These are phyloP conservation scores for Henningerozyma blattae DNA, from an alignment of 805 yeast genomes.

Conservation along the genomic window DNA sequence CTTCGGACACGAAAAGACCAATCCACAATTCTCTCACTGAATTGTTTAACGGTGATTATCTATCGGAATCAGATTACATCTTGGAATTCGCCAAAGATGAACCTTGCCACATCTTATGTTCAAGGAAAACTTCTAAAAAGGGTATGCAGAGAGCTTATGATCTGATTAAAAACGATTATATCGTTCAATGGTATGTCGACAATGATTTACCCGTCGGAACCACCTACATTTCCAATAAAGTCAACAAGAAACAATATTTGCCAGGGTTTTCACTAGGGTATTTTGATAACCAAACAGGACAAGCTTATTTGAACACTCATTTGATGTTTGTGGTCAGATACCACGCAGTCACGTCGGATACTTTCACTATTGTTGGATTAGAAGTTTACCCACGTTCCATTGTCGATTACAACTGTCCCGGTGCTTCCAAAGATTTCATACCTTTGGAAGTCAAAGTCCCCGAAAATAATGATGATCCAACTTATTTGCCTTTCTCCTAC, in stretches of 20 bases:
- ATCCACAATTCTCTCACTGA: slow-evolving; percentile 63
- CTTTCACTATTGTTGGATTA: slow-evolving; percentile 67
- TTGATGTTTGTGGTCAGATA: slow-evolving; percentile 70
- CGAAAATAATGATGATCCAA: slow-evolving; percentile 23
- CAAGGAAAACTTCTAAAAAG: slow-evolving; percentile 39
- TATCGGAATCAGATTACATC: slow-evolving; percentile 64
- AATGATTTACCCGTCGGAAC: slow-evolving; percentile 77
- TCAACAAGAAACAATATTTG: slow-evolving; percentile 58
- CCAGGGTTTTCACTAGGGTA: slow-evolving; percentile 83
- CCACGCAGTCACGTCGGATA: slow-evolving; percentile 36
- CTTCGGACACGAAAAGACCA: slow-evolving; percentile 40
- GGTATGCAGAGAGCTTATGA: slow-evolving; percentile 46
- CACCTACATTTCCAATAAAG: slow-evolving; percentile 50
- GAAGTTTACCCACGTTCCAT: slow-evolving; percentile 84
- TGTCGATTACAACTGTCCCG: slow-evolving; percentile 57
- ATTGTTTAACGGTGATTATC: slow-evolving; percentile 68
- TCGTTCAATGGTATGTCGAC: slow-evolving; percentile 76
- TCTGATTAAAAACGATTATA: slow-evolving; percentile 56
- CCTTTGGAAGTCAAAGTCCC: slow-evolving; percentile 41
- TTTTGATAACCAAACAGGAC: slow-evolving; percentile 36
- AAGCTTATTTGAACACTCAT: slow-evolving; percentile 62
- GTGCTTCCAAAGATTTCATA: slow-evolving; percentile 47
- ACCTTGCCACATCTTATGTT: slow-evolving; percentile 58
- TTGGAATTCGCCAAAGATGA: slow-evolving; percentile 52
- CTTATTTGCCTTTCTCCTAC: slow-evolving; percentile 63